Evolutionary conservation across 768 basidiomycete genomes (phyloP).

Genomic region (Amanita fuliginea): DNA sequence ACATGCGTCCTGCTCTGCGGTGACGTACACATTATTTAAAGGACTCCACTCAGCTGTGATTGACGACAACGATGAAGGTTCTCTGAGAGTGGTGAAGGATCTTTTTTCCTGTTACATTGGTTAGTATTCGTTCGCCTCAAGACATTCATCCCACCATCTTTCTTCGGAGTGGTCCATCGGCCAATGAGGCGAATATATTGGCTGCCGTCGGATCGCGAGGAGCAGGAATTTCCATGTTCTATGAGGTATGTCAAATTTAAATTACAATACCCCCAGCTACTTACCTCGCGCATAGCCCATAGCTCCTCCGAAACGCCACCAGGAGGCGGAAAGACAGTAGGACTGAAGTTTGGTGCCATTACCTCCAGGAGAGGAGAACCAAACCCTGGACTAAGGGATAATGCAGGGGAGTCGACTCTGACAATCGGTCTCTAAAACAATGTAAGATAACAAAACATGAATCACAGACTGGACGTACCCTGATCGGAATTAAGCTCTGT

Average conservation of each 20-base stretch:
- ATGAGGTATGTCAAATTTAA: neutral
- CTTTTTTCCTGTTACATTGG: neutral
- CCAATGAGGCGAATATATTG: neutral
- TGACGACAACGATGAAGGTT: neutral
- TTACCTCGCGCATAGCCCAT: conserved; percentile 23
- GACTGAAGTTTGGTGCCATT: conserved; percentile 22
- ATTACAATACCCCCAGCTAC: neutral
- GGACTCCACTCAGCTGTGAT: neutral
- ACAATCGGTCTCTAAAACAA: conserved; percentile 15
- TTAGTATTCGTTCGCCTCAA: neutral
- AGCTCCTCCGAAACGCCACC: conserved; percentile 19
- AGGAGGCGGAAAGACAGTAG: conserved; percentile 21
- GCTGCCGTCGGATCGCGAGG: neutral
- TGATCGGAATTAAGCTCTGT: conserved; percentile 14
- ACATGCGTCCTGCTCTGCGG: neutral
- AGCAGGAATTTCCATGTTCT: neutral
- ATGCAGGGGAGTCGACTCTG: conserved; percentile 18
- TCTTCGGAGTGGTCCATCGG: neutral
- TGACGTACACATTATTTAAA: neutral
- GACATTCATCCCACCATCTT: neutral
- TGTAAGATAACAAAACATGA: neutral
- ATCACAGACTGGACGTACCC: conserved; percentile 9
- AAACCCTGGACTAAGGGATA: conserved; percentile 16
- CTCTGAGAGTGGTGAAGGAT: neutral
- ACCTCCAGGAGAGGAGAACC: conserved; percentile 23